Evolutionary conservation across 2,329 filamentous ascomycete genomes (phyloP), one percentile per base, ranked within the genome.

Genomic region (Pestalotiopsis sp.): DNA sequence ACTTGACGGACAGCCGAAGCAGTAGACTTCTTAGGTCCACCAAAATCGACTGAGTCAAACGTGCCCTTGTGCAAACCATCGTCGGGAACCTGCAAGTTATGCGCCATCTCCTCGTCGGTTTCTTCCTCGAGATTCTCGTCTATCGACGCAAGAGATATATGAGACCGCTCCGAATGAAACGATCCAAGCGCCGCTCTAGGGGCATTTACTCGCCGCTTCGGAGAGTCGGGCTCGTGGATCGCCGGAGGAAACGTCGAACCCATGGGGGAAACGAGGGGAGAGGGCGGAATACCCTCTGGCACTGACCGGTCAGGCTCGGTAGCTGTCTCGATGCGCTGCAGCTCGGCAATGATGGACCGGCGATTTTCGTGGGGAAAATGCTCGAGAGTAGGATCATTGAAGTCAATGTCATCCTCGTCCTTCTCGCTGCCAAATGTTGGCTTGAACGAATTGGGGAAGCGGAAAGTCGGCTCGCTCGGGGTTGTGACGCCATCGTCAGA

Each of bases 261-360:
- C 20, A 49, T 52, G 13, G 57, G 23, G 11, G 57, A 49, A 27
- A 73, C 56, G 7, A 75, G 45, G 3, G 74, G 68, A 11, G 76
- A 73, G 11, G 70, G 68, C n/a, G 72, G 64, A 12, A 67, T 59
- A 7, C 61, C 70, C 23, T 74, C 71, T 25, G 73, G 69, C 23
- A 76, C 49, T 3, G 75, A 72, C n/a, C 70, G 72, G 68, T 78
- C 76, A 9, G 71, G 69, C 1, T 77, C 74, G 52, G 78, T 68
- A 59, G 71, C 74, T 7, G 71, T 72, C 23, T 76, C 77, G 49
- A 79, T 72, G 63, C 75, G 76, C 56, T 76, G 75, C 68, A 79
- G 65, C n/a, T 76, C 69, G 63, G 75, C 75, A 14, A 78, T 65
- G 60, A 79, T 79, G 31, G 77, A 74, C 13, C 72, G 67, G 20